Percentiles rank a stretch among this genome's conserved stretches.
Conservation (phyloP, 2,329 filamentous ascomycete genomes). For the Penicillium glabrum region DNA sequence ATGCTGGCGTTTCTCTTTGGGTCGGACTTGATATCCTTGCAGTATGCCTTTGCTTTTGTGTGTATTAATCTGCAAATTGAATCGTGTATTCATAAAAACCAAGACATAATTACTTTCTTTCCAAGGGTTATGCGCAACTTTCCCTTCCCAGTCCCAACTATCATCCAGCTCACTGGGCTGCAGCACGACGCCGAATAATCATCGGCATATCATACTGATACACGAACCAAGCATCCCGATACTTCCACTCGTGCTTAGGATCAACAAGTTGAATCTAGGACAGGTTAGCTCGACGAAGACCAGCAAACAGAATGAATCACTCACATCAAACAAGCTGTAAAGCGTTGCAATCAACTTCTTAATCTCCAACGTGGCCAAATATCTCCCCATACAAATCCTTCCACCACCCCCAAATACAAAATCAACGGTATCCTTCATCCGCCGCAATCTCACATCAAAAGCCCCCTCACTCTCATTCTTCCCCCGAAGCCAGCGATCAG, state of each 20-base stretch:
- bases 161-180: background rate
- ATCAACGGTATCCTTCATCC: constrained; percentile 41
- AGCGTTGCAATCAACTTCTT: constrained; percentile 60
- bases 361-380: constrained; percentile 57
- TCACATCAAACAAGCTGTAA: constrained; percentile 20
- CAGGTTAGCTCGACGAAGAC: constrained; percentile 24
- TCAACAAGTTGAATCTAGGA: constrained; percentile 56
- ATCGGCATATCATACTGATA: constrained; percentile 59
- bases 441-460: constrained; percentile 34
- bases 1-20: constrained; percentile 3
- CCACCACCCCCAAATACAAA: constrained; percentile 54
- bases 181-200: constrained; percentile 10
- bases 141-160: background rate
- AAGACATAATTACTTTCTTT: background rate
- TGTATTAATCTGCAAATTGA: constrained; percentile 11
- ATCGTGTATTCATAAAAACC: constrained; percentile 6
- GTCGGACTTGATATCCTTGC: constrained; percentile 22
- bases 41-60: constrained; percentile 19
- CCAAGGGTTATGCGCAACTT: background rate
- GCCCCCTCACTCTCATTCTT: constrained; percentile 33
- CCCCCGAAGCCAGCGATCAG: constrained; percentile 50
- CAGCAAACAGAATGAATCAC: background rate
- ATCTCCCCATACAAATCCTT: constrained; percentile 57
- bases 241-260: constrained; percentile 51
- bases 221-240: constrained; percentile 61